A percentile compares a stretch with the other conserved stretches of the same genome.
These are phyloP conservation scores for Dittrichia graveolens DNA, from an alignment of 129 eudicot species.

Conservation along the genomic window DNA sequence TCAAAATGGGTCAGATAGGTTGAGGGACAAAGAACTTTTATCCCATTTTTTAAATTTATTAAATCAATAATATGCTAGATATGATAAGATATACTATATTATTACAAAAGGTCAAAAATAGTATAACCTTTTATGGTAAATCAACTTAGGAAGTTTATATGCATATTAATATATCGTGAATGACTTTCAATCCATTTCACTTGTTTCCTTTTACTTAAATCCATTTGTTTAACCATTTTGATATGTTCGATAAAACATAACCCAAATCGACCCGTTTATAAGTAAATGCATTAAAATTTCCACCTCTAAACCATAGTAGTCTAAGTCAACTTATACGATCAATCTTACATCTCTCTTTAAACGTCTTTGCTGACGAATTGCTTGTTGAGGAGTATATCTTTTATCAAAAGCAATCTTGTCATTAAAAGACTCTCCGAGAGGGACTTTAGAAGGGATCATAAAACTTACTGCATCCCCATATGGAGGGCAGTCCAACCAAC, in stretches of 20 bases:
- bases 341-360: conserved; percentile 55
- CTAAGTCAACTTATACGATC: conserved; percentile 9
- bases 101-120: background rate
- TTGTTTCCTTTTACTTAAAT: background rate
- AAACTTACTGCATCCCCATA: conserved; percentile 47
- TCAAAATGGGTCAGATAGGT: background rate
- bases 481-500: conserved; percentile 70
- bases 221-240: background rate
- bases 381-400: conserved; percentile 59
- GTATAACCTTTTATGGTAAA: background rate
- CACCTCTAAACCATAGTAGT: conserved; percentile 7
- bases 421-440: conserved; percentile 57
- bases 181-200: background rate
- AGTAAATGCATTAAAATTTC: background rate
- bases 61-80: background rate
- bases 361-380: conserved; percentile 47
- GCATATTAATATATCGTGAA: background rate
- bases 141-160: background rate
- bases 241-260: background rate
- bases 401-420: conserved; percentile 46
- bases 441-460: conserved; percentile 63
- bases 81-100: background rate
- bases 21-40: background rate
- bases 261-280: background rate
- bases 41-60: background rate